These are phyloP conservation scores for Diphasiastrum complanatum DNA, from an alignment of 83 land plant species.

Conservation along the genomic window DNA sequence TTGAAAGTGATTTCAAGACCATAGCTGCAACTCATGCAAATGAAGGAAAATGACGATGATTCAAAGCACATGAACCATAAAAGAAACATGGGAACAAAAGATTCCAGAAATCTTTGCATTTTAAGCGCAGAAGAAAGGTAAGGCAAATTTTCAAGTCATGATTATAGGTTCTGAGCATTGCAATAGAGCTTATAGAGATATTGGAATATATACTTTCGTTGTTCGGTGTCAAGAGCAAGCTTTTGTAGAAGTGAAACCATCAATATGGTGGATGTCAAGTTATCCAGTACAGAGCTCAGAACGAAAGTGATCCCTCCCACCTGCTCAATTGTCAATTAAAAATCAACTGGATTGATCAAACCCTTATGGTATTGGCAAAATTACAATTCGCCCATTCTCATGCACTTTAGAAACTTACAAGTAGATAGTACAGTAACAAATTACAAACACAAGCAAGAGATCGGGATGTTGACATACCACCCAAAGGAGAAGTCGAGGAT, in stretches of 20 bases:
- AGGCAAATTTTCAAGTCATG: no score
- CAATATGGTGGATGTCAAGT: conserved; percentile 90
- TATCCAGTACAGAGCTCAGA: conserved; percentile 90
- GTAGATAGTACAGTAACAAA: neutral
- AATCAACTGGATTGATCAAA: neutral
- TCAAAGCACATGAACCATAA: no score
- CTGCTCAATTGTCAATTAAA: conserved; percentile 33
- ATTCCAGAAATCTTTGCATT: no score
- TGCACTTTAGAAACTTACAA: neutral
- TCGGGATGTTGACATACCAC: conserved; percentile 48
- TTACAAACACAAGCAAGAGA: neutral
- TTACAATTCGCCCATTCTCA: neutral
- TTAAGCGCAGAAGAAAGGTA: no score
- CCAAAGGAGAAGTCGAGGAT: conserved; percentile 85
- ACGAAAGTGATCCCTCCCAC: conserved; percentile 89
- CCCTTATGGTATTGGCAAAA: neutral
- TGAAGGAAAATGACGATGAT: no score
- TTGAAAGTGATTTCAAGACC: no score
- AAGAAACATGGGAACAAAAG: no score
- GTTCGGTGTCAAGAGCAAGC: conserved; percentile 73
- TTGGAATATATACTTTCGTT: conserved; percentile 82
- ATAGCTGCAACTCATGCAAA: no score
- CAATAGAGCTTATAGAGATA: neutral
- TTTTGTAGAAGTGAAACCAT: conserved; percentile 94
- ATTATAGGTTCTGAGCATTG: no score